Base-by-base conservation (phyloP, 495 filamentous ascomycete species). In the Collariella sp. region DNA sequence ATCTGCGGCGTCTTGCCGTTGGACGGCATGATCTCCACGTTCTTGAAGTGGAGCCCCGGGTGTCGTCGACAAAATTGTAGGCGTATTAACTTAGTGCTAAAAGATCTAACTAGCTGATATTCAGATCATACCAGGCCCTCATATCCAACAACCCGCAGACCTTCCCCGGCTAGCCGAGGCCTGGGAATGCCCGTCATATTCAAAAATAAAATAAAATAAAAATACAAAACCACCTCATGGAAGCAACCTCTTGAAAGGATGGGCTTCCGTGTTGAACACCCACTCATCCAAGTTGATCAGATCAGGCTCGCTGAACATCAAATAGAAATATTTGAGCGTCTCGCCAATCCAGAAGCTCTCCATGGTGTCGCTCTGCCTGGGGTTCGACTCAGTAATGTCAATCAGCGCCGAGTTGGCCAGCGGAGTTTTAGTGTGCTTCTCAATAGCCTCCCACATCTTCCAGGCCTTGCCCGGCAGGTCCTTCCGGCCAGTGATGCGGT, bases 231-330 rank as follows among this genome's bases (percentile, higher is more conserved):
- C 18, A 31, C 26, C 13, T 55, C 23, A 61, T 0, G 58, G 62
- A 33, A 63, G 39, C 10, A 68, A 61, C 54, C 75, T 61, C 50
- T 68, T 70, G 20, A 95, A 76, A 7, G 85, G 82, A 68, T 94
- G 89, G 2, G 87, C 89, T 71, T 94, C 89, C 0, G 88, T 95
- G 65, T 93, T 95, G 56, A 94, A 83, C 7, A 95, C 85, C 34
- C 86, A 80, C 24, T 88, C 75, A 55, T 88, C 83, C 63, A 94
- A 68, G 65, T 77, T 87, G 39, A 90, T 72, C 31, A 83, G 56
- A 49, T 79, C 75, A 0, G 85, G 81, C 47, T 88, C 84, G 35
- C 79, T 83, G 62, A 93, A 95, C 35, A 91, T 80, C 36, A 94
- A 67, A 52, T 89, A 94, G 57, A 90, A 88, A 52, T 72, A 78